phyloP scores from a whole-genome alignment of 306 rosid species.

The Alnus rubra region DNA sequence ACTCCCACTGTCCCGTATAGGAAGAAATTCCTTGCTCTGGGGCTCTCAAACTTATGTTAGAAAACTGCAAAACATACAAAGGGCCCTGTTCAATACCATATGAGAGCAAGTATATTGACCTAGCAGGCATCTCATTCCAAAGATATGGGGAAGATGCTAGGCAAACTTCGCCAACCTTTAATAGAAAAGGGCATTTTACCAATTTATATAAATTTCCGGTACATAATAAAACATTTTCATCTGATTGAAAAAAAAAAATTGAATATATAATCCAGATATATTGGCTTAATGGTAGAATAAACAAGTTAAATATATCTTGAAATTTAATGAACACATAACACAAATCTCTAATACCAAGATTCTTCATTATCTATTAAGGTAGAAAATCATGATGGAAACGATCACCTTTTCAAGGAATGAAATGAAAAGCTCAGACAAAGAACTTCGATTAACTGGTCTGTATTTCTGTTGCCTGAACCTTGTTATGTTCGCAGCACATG shows the following conservation, averaged over 20 bases:
- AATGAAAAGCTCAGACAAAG: constrained; percentile 74
- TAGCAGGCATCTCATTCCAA: background rate
- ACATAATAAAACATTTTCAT: constrained; percentile 17
- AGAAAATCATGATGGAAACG: constrained; percentile 7
- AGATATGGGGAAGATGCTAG: constrained; percentile 18
- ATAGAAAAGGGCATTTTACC: background rate
- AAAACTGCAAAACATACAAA: constrained; percentile 56
- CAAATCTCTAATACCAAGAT: constrained; percentile 12
- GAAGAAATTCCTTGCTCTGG: constrained; percentile 59
- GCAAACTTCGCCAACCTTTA: constrained; percentile 8
- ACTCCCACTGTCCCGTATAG: constrained; percentile 66
- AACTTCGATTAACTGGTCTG: constrained; percentile 52
- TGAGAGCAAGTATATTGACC: constrained; percentile 10
- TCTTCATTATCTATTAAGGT: constrained; percentile 7
- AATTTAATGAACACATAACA: constrained; percentile 18
- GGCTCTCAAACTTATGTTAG: constrained; percentile 48
- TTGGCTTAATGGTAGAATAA: background rate
- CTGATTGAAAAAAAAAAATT: background rate
- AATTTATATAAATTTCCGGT: constrained; percentile 10
- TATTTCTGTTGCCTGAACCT: constrained; percentile 37
- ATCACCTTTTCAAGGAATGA: constrained; percentile 72
- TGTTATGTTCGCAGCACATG: constrained; percentile 53
- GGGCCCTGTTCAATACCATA: background rate
- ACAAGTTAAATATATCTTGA: constrained; percentile 6
- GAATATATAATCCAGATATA: background rate